Base-by-base conservation (phyloP, 371 early-diverging fungal species). In the Basidiobolus meristosporus region DNA sequence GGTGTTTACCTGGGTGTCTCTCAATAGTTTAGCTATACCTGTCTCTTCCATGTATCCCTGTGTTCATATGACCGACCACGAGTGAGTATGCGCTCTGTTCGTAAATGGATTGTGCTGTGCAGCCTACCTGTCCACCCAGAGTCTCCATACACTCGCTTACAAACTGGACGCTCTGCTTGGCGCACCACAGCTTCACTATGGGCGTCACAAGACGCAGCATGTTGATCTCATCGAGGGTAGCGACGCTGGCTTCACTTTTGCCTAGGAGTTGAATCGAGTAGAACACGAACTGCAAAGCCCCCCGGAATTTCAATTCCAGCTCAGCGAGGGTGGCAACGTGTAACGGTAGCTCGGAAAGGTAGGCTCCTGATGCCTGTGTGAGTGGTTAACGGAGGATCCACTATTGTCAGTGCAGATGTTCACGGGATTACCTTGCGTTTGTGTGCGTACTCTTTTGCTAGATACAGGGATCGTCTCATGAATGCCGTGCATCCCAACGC, bases 1-100 rank as follows among this genome's bases (percentile, higher is more conserved):
- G 4, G 63, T 60, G 45, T 71, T 73, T n/a, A 80, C 81, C 31
- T 61, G 57, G 11, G 67, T 50, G 48, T 80, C 75, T 16, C 77
- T 56, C 42, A 72, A 50, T 1, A 62, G 56, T 19, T 66, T 54
- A 1, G 65, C 72, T n/a, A 76, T 48, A 1, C 71, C 70, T 1
- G 60, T 56, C 31, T 75, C 75, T 41, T 80, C 81, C 66, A 80
- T 76, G 42, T 80, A 80, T 0, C 77, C 68, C 41, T n/a, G n/a
- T n/a, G n/a, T n/a, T n/a, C n/a, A n/a, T n/a, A n/a, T n/a, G n/a
- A n/a, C n/a, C n/a, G n/a, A n/a, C n/a, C n/a, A n/a, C n/a, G n/a
- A n/a, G n/a, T n/a, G n/a, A n/a, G n/a, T n/a, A n/a, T n/a, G n/a
- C n/a, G n/a, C n/a, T n/a, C n/a, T n/a, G n/a, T n/a, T n/a, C n/a